phyloP scores from a whole-genome alignment of 495 filamentous ascomycete species.

The Xylaria curta region DNA sequence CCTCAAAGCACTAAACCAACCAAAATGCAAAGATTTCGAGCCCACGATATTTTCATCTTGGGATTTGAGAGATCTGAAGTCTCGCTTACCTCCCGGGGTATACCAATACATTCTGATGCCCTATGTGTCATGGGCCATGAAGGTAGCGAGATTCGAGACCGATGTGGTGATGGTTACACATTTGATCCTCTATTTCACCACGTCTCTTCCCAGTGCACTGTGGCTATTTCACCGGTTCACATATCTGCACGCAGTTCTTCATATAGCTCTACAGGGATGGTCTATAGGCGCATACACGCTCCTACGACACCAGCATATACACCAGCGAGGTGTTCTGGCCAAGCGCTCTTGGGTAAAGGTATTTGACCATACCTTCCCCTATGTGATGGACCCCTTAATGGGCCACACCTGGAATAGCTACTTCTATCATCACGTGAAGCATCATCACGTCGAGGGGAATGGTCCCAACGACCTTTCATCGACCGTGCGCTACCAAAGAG shows the following conservation, averaged over 20 bases:
- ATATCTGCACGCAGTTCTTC: slow-evolving; percentile 67
- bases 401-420: slow-evolving; percentile 87
- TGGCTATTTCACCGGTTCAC: slow-evolving; percentile 69
- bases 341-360: slow-evolving; percentile 37
- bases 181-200: slow-evolving; percentile 71
- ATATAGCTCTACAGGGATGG: slow-evolving; percentile 65
- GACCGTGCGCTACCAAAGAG: slow-evolving; percentile 78
- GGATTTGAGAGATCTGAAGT: slow-evolving; percentile 40
- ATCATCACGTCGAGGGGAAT: slow-evolving; percentile 84
- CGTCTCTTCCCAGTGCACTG: slow-evolving; percentile 70
- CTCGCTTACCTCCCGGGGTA: slow-evolving; percentile 41
- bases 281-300: slow-evolving; percentile 77
- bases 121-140: slow-evolving; percentile 61
- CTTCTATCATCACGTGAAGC: slow-evolving; percentile 85
- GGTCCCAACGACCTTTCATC: slow-evolving; percentile 77
- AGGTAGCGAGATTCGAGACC: slow-evolving; percentile 63
- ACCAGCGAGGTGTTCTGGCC: slow-evolving; percentile 71
- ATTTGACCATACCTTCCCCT: slow-evolving; percentile 71
- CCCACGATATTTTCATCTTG: slow-evolving; percentile 49
- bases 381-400: slow-evolving; percentile 74
- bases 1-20: slow-evolving; percentile 62
- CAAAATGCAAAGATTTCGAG: slow-evolving; percentile 43
- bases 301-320: slow-evolving; percentile 85
- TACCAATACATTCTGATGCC: slow-evolving; percentile 58
- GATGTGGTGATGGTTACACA: slow-evolving; percentile 82